Evolutionary conservation across 1,284 basidiomycete species (phyloP), one percentile per base, ranked within the genome.

Genomic region (Fistulina hepatica): DNA sequence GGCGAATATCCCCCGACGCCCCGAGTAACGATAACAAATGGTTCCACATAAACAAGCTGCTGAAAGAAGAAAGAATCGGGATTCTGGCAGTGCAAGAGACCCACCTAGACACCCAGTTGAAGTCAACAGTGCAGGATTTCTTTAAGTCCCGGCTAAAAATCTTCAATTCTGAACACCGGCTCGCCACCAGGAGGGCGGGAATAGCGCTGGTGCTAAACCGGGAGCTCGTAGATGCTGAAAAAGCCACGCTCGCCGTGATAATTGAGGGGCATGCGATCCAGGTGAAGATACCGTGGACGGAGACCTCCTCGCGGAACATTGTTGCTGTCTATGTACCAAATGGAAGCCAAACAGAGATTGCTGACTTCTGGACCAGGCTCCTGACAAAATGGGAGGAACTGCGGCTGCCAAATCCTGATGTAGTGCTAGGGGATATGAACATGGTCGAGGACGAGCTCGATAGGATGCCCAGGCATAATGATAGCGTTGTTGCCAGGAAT

Each of bases 141-240:
- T 31, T 31, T 13, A 16, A 13, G 28, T 3, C 5, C 6, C 15
- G 19, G 10, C 28, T 31, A 4, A 31, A 31, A 13, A 31, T 31
- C 3, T 31, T 31, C 13, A 9, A 11, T 8, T 16, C 28, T 5
- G 28, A 31, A 13, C 28, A 13, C 11, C 19, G 5, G 28, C 13
- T 16, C 28, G 15, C 28, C 6, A 31, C 28, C 3, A 3, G 28
- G 10, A 8, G 26, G n/a, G 37, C 34, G 5, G 45, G 43, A 1
- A 17, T 48, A 2, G 45, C 48, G 6, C 25, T 50, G 11, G 42
- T 39, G 5, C 12, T 43, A 19, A 43, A 43, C 30, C 39, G 25
- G n/a, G 20, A 16, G 6, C 12, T 39, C 1, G 23, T 43, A 3
- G 11, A 35, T 3, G 28, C 33, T 1, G 37, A 36, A 2, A 19